phyloP scores from a whole-genome alignment of 2,329 filamentous ascomycete species.

The Verticillium longisporum region DNA sequence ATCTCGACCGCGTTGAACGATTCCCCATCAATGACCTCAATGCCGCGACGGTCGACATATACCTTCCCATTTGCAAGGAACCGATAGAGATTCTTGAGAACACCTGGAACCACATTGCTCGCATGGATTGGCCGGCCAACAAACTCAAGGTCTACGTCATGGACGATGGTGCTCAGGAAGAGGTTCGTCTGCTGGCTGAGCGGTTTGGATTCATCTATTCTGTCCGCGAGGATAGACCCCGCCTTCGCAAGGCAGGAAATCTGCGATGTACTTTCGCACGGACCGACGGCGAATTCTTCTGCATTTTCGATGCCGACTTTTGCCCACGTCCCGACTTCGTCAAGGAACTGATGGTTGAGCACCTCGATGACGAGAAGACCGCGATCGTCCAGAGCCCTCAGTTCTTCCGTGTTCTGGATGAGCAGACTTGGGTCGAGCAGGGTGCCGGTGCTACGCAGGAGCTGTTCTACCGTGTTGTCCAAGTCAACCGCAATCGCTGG shows the following conservation, averaged over 20 bases:
- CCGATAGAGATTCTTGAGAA: conserved; percentile 31
- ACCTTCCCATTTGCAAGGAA: conserved; percentile 32
- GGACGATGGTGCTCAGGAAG: conserved; percentile 27
- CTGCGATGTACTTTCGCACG: conserved; percentile 31
- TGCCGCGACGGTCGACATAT: conserved; percentile 31
- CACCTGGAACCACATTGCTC: conserved; percentile 24
- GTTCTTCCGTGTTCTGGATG: conserved; percentile 28
- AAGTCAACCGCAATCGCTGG: conserved; percentile 31
- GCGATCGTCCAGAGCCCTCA: conserved; percentile 34
- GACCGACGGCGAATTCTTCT: conserved; percentile 31
- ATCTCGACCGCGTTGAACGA: conserved; percentile 21
- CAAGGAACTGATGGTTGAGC: conserved; percentile 28
- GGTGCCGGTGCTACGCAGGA: conserved; percentile 33
- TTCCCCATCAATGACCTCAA: conserved; percentile 23
- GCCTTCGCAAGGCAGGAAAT: conserved; percentile 34
- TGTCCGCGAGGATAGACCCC: conserved; percentile 30
- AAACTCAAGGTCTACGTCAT: conserved; percentile 30
- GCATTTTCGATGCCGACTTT: conserved; percentile 35
- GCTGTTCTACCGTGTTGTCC: conserved; percentile 34
- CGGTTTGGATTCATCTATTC: conserved; percentile 30
- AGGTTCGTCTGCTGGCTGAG: conserved; percentile 21
- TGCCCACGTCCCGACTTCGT: conserved; percentile 33
- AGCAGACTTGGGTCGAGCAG: conserved; percentile 36
- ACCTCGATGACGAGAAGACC: conserved; percentile 27
- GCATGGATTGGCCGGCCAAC: conserved; percentile 26